Evolutionary conservation across 305 asterid species (phyloP).

Genomic region (Fraxinus platypoda): DNA sequence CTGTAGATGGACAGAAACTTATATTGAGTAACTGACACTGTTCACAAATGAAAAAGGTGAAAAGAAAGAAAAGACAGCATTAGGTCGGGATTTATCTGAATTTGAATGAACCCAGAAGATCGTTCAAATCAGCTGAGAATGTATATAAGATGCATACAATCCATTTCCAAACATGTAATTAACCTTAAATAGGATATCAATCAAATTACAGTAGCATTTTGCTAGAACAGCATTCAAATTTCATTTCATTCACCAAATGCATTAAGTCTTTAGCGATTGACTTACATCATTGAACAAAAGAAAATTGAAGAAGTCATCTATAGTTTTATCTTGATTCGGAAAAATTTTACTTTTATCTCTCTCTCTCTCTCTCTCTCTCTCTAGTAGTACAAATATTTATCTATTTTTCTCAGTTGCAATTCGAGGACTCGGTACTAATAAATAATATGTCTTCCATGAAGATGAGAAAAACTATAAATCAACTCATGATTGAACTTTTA

Average conservation of each 20-base stretch:
- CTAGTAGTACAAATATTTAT: background rate
- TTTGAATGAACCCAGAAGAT: background rate
- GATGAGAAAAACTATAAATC: background rate
- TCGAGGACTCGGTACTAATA: background rate
- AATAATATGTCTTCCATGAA: background rate
- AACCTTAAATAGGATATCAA: background rate
- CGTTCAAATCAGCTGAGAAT: background rate
- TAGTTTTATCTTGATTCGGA: background rate
- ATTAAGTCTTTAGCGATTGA: background rate
- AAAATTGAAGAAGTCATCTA: background rate
- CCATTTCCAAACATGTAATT: background rate
- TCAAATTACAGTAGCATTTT: background rate
- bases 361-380: background rate
- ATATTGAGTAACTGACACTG: constrained; percentile 81
- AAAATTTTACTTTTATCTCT: no score
- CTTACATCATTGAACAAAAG: background rate
- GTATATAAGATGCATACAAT: background rate
- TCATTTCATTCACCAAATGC: background rate
- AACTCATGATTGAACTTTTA: background rate
- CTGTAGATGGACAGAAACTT: constrained; percentile 82
- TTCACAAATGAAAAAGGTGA: constrained; percentile 17
- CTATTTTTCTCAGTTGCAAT: background rate
- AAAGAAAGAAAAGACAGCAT: constrained; percentile 1
- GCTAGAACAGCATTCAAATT: background rate
- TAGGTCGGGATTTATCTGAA: constrained; percentile 5